Conservation (phyloP, 805 yeast species). For the Metschnikowia henanensis region DNA sequence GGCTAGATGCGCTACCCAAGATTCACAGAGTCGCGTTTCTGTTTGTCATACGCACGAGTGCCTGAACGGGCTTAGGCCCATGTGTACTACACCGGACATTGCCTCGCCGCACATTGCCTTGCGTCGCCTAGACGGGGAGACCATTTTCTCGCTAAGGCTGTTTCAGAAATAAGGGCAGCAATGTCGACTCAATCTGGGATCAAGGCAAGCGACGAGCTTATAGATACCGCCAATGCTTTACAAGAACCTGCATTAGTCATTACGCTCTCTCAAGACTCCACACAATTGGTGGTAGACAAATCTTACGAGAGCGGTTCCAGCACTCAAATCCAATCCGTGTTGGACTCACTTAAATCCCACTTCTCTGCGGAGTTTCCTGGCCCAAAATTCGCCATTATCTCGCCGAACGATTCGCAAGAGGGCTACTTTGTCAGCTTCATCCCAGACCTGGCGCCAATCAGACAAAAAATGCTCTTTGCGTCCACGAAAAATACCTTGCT, state of each 20-base stretch:
- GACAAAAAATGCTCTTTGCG: conserved; percentile 91
- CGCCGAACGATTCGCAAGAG: conserved; percentile 14
- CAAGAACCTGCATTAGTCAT: conserved; percentile 28
- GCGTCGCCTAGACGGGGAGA: background rate
- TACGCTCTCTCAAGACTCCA: conserved; percentile 33
- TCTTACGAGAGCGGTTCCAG: conserved; percentile 17
- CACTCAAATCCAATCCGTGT: conserved; percentile 17
- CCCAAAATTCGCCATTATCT: conserved; percentile 36
- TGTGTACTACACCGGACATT: background rate
- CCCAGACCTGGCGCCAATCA: conserved; percentile 82
- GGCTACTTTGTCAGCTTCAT: conserved; percentile 73
- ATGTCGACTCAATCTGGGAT: conserved; percentile 49
- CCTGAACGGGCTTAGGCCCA: background rate
- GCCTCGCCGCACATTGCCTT: conserved; percentile 3
- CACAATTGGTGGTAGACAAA: conserved; percentile 34
- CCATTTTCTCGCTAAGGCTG: background rate
- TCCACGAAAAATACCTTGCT: conserved; percentile 79
- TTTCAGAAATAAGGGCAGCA: background rate
- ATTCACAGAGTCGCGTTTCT: conserved; percentile 2
- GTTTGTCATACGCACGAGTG: conserved; percentile 4
- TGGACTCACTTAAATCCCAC: conserved; percentile 23
- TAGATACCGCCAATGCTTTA: conserved; percentile 44
- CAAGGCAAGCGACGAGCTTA: conserved; percentile 41
- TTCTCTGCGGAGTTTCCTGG: conserved; percentile 29
- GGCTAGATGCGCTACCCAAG: background rate